Base-by-base conservation (phyloP, 2,329 filamentous ascomycete genomes). In the Penicillium decumbens region DNA sequence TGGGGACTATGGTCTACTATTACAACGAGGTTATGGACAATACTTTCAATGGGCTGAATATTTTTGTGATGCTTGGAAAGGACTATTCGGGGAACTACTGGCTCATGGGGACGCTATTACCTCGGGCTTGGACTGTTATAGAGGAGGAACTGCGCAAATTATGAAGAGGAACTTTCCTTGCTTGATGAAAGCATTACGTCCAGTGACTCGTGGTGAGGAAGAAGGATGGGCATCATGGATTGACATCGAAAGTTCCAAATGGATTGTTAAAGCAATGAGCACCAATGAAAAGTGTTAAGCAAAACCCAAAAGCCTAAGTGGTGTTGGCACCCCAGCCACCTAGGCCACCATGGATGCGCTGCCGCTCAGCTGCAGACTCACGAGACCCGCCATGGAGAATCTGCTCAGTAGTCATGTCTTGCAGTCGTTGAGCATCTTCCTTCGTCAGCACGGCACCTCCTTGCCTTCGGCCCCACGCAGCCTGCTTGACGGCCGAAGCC, bases 401-500 rank as follows among this genome's bases (percentile, higher is more conserved):
- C 32, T 60, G 52, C n/a, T 51, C 47, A 1, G 41, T 51, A n/a
- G 13, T 53, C 39, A 58, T 37, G 8, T 57, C 59, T 41, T 54
- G 54, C 29, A 60, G 15, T 1, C 57, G 59, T 27, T 62, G 54
- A 3, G 54, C 60, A 45, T 61, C 57, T 35, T 56, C 33, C 23
- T 52, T 40, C 3, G 60, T 62, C 13, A 57, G 37, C 33, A 43
- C 33, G 23, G 23, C 24, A 2, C 44, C 61, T 35, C 61, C 56
- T 9, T 41, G 43, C 9, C 62, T 56, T 12, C 64, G 57, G 32
- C 53, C 56, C 63, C 68, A 63, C 4, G 69, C 70, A 23, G 69
- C 68, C 39, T 67, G 64, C 35, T 66, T 65, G 7, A 72, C 64
- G 45, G 65, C 68, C 3, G 66, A 63, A 0, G 63, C 64, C 58